Evolutionary conservation across 73 alveolate species (phyloP).

Genomic region (Tetrahymena borealis): DNA sequence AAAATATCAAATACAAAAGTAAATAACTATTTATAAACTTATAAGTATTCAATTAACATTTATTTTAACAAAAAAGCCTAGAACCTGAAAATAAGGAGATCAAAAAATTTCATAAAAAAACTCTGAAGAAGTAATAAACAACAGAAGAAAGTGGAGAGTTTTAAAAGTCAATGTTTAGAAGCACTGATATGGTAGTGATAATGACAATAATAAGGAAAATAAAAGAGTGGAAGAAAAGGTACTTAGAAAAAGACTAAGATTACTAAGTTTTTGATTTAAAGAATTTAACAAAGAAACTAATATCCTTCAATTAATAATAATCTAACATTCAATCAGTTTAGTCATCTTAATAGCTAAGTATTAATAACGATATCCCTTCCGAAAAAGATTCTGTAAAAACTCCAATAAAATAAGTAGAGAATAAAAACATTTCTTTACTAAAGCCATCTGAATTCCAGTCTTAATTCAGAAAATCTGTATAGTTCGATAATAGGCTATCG

Average conservation of each 20-base stretch:
- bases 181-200: background rate
- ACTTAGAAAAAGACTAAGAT: background rate
- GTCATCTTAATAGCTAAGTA: too few species aligned
- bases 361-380: too few species aligned
- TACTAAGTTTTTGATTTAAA: background rate
- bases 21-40: background rate
- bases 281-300: background rate
- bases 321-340: background rate
- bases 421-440: too few species aligned
- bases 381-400: background rate
- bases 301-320: background rate
- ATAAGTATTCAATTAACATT: background rate
- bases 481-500: too few species aligned
- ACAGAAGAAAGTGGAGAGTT: background rate
- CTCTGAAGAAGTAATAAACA: background rate
- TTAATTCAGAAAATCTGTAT: too few species aligned
- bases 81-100: background rate
- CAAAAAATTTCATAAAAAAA: background rate
- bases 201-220: background rate
- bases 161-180: background rate
- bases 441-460: too few species aligned
- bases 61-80: background rate
- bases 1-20: constrained; percentile 4
- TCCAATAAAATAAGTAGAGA: too few species aligned
- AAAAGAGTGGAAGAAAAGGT: background rate